These are phyloP conservation scores for Microstegium vimineum DNA, from an alignment of 176 grass and related monocot genomes.

Conservation along the genomic window DNA sequence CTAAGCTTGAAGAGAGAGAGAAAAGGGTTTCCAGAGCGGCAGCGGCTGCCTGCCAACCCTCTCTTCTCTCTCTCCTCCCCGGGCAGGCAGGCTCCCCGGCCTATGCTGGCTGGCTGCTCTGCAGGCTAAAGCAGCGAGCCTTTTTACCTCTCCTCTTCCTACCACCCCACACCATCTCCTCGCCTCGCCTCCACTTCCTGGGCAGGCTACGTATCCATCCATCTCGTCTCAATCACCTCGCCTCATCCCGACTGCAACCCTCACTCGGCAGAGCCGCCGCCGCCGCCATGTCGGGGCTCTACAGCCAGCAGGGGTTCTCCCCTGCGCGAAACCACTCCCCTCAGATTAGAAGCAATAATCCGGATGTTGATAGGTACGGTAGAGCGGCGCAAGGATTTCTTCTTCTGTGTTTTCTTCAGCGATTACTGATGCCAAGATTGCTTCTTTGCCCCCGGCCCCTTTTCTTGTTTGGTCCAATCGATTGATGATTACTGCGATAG, in stretches of 20 bases:
- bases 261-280: slow-evolving; percentile 10
- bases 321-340: slow-evolving; percentile 78
- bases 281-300: slow-evolving; percentile 79
- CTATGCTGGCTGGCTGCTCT: slow-evolving; percentile 31
- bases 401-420: slow-evolving; percentile 18
- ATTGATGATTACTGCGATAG: slow-evolving; percentile 18
- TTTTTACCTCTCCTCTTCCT: slow-evolving; percentile 54
- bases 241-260: slow-evolving; percentile 22
- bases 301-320: slow-evolving; percentile 69
- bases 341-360: slow-evolving; percentile 70
- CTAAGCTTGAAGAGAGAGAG: not conserved
- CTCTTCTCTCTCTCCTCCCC: not conserved
- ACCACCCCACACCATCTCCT: slow-evolving; percentile 39
- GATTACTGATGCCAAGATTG: slow-evolving; percentile 47
- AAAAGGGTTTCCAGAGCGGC: slow-evolving; percentile 38
- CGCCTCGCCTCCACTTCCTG: slow-evolving; percentile 7
- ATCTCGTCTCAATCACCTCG: not conserved
- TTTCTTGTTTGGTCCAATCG: slow-evolving; percentile 2
- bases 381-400: slow-evolving; percentile 34
- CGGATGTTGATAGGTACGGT: slow-evolving; percentile 97
- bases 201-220: not conserved
- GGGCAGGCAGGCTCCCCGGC: too few species aligned
- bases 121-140: slow-evolving; percentile 52
- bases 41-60: slow-evolving; percentile 20
- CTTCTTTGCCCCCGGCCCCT: slow-evolving; percentile 6